Base-by-base conservation (phyloP, 768 basidiomycete genomes). In the Suillus clintonianus region DNA sequence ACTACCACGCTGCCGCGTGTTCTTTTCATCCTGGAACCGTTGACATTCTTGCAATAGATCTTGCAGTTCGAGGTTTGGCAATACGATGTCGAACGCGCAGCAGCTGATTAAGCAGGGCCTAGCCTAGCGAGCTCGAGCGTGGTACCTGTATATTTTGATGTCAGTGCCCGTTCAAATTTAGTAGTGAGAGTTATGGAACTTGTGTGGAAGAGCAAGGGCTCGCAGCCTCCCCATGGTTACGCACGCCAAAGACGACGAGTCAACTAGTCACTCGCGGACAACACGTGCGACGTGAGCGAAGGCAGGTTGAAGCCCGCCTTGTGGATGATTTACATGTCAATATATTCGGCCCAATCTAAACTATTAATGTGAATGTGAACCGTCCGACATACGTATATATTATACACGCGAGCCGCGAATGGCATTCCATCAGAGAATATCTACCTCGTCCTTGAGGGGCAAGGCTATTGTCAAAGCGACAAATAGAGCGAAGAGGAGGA, bases 401-500 rank as follows among this genome's bases (percentile, higher is more conserved):
- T 14, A 30, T 56, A 56, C 55, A 56, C 15, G 36, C 27, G 13
- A 56, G 37, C 24, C 8, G 34, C 19, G 15, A 39, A 39, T 24
- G 36, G 36, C 9, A 24, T 43, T 54, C 59, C 62, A 24, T 64
- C 62, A 67, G 30, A 77, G 74, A 61, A 76, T 78, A 48, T 57
- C 67, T 2, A 79, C 83, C 64, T 88, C 88, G 59, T 85, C 84
- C 62, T 90, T 83, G 55, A 95, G 86, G 17, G 17, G 19, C 3
- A 19, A 43, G 42, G 42, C 45, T 47, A 24, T 47, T 4, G 45
- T 22, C 1, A 47, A 47, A 45, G 43, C 43, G 43, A 22, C 43
- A 8, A 22, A 47, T 10, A 47, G 11, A 47, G 45, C n/a, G 10
- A 47, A 47, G 45, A 24, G 22, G 24, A 22, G 4, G 45, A 47